A percentile compares a stretch with the other conserved stretches of the same genome.
These are phyloP conservation scores for Pelargonium australe DNA, from an alignment of 441 rosid species.

Conservation along the genomic window DNA sequence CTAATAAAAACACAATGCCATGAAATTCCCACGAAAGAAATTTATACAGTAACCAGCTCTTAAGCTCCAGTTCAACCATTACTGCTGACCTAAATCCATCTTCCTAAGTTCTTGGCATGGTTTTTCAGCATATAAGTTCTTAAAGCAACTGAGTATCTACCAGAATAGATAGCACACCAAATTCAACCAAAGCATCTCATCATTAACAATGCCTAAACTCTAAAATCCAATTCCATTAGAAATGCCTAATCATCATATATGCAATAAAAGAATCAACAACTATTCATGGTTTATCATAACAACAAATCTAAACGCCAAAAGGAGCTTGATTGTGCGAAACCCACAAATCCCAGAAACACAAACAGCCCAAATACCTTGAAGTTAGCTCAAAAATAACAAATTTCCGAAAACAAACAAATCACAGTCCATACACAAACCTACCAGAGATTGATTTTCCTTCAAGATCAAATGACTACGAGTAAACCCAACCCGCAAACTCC, in stretches of 20 bases:
- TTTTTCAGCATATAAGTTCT: no score
- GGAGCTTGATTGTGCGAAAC: neutral
- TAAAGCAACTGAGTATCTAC: neutral
- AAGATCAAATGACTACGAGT: constrained; percentile 1
- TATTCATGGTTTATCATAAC: neutral
- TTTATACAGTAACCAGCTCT: neutral
- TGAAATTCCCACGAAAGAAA: neutral
- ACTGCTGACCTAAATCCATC: neutral
- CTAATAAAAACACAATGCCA: no score
- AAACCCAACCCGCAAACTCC: neutral
- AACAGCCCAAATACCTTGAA: neutral
- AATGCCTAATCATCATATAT: neutral
- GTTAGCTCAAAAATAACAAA: neutral
- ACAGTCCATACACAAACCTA: neutral
- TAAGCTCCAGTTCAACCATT: neutral
- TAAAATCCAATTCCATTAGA: neutral
- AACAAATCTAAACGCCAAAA: neutral
- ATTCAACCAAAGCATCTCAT: neutral
- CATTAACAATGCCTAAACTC: neutral
- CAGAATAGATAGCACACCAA: neutral
- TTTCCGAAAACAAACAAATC: neutral
- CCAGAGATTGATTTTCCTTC: no score
- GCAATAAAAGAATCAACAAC: neutral
- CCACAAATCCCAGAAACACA: neutral
- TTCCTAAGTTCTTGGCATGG: no score